phyloP scores from a whole-genome alignment of 2,329 filamentous ascomycete species.

The Xylaria sp. region DNA sequence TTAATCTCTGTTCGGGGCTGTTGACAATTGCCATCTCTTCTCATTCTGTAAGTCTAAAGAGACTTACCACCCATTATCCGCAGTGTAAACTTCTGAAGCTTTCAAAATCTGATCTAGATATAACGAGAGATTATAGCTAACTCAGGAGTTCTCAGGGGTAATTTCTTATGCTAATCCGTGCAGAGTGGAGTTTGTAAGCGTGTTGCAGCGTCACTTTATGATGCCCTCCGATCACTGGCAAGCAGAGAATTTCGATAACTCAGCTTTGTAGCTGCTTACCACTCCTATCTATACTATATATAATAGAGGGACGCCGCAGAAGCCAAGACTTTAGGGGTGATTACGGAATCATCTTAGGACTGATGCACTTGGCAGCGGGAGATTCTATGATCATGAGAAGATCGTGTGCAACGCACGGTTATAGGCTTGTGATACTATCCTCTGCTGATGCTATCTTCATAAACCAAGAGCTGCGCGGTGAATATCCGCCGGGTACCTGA shows the following conservation, averaged over 20 bases:
- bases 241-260: neutral
- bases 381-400: neutral
- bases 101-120: too few relatives aligned
- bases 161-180: neutral
- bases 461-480: neutral
- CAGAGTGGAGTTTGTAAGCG: neutral
- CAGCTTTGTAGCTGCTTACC: too few relatives aligned
- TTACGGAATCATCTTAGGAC: neutral
- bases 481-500: neutral
- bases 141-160: too few relatives aligned
- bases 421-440: neutral
- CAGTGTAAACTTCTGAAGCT: too few relatives aligned
- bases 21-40: too few relatives aligned
- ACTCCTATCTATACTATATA: neutral
- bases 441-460: neutral
- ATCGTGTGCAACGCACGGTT: neutral
- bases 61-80: too few relatives aligned
- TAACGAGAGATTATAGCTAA: too few relatives aligned
- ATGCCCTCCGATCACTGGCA: neutral
- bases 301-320: neutral
- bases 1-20: too few relatives aligned
- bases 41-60: too few relatives aligned
- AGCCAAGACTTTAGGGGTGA: neutral
- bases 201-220: neutral
- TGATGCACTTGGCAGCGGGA: constrained; percentile 4